Percentiles rank a stretch among this genome's conserved stretches.
Evolutionary conservation across 176 grass and related monocot species (phyloP).

Genomic region (Aegilops speltoides): DNA sequence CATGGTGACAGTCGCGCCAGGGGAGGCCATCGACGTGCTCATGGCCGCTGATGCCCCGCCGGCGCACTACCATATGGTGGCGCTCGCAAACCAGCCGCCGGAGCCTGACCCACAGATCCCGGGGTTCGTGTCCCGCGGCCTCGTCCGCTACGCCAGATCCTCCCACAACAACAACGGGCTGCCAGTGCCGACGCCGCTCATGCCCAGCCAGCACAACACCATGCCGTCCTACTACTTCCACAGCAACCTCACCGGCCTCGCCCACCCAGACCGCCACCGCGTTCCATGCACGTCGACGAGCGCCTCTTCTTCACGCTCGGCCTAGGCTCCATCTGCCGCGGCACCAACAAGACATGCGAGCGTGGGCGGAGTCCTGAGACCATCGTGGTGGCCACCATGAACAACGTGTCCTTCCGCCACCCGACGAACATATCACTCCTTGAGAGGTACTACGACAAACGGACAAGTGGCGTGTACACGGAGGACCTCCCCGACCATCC

Average conservation of each 20-base stretch:
- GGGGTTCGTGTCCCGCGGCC: background rate
- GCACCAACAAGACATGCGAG: background rate
- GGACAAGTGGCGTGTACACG: background rate
- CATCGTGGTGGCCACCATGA: slow-evolving; percentile 53
- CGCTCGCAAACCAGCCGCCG: slow-evolving; percentile 27
- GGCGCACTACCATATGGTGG: slow-evolving; percentile 27
- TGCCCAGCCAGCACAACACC: slow-evolving; percentile 38
- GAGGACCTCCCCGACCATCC: slow-evolving; percentile 36
- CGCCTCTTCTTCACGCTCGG: slow-evolving; percentile 35
- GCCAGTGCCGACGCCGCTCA: background rate
- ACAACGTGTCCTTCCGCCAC: slow-evolving; percentile 54
- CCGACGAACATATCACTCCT: slow-evolving; percentile 24
- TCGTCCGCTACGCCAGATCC: slow-evolving; percentile 21
- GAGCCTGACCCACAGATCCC: slow-evolving; percentile 29
- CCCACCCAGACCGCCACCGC: background rate
- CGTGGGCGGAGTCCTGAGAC: background rate
- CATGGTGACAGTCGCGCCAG: slow-evolving; percentile 39
- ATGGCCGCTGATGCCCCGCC: slow-evolving; percentile 31
- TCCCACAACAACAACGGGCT: slow-evolving; percentile 22
- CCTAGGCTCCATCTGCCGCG: slow-evolving; percentile 23
- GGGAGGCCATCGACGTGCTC: slow-evolving; percentile 52
- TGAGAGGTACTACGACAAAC: slow-evolving; percentile 41
- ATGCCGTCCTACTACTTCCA: slow-evolving; percentile 36
- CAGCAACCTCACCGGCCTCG: slow-evolving; percentile 12
- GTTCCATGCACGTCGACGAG: slow-evolving; percentile 30